Evolutionary conservation across 2,329 filamentous ascomycete genomes (phyloP), one percentile per base, ranked within the genome.

Genomic region (Penicillium crustosum): DNA sequence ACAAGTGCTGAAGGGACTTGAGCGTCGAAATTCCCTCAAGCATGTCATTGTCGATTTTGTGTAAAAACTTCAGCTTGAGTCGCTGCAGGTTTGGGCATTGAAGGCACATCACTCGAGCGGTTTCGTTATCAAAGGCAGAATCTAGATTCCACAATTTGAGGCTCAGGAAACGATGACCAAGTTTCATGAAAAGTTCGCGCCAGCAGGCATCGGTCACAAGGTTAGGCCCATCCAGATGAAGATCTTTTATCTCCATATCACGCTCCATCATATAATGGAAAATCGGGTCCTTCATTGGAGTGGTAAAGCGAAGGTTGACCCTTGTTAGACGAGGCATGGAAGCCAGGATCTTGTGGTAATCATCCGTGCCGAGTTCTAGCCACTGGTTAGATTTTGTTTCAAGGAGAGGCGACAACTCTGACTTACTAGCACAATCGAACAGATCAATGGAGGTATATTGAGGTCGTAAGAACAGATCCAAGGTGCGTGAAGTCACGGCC

Each of bases 221-320:
- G 64, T 96, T 97, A 10, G 91, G 86, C 12, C 91, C 90, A 61
- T 94, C 88, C 0, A 97, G 81, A 61, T 91, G 89, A 43, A 97
- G 80, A 55, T 86, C 82, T 59, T 86, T 83, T n/a, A 97, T 79
- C 9, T 83, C 75, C 49, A 86, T 83, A 49, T 89, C 83, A 48
- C 90, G 89, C 55, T 86, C 86, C 21, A 90, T 79, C 68, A 97
- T 83, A 72, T 93, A 96, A 52, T 91, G 85, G 74, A 97, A 83
- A 42, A 92, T 89, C 39, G 82, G 81, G 68, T 97, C 89, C 74
- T 96, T 96, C 80, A 97, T 89, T 70, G 96, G 93, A 49, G 94
- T 90, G n/a, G 88, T 91, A 68, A 93, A 93, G 49, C 89, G 86
- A 12, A 96, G 78, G 63, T 91, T 89, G 56, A 97, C 81, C 43